Evolutionary conservation across 345 rosid genomes (phyloP).

Genomic region (Citrus hindsii): DNA sequence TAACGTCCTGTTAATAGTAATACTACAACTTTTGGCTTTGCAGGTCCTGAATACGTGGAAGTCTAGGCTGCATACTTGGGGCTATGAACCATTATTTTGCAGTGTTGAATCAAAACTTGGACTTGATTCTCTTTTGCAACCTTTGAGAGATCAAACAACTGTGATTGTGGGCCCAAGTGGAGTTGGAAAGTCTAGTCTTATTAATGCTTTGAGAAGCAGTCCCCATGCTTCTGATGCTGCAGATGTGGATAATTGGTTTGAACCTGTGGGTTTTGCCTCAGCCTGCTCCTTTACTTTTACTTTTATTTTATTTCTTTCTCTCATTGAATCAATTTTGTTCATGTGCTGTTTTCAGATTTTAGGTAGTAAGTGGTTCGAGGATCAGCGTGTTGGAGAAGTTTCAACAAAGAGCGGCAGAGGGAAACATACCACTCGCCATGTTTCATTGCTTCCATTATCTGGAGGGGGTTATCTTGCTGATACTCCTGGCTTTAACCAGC

Average conservation of each 20-base stretch:
- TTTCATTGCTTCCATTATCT: constrained; percentile 69
- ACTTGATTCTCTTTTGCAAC: constrained; percentile 56
- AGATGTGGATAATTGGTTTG: constrained; percentile 61
- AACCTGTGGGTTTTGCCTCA: constrained; percentile 51
- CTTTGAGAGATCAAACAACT: constrained; percentile 70
- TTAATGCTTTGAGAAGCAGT: constrained; percentile 66
- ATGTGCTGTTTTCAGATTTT: constrained; percentile 37
- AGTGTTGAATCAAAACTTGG: constrained; percentile 69
- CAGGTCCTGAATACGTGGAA: constrained; percentile 69
- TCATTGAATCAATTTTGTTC: not conserved
- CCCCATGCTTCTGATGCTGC: constrained; percentile 24
- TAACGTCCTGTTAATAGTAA: not conserved
- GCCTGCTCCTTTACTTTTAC: not conserved
- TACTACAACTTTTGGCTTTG: constrained; percentile 10
- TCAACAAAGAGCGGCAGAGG: constrained; percentile 83
- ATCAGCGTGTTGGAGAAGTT: constrained; percentile 83
- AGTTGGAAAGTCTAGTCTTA: constrained; percentile 93
- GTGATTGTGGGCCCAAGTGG: constrained; percentile 99
- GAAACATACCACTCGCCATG: constrained; percentile 88
- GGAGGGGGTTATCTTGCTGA: constrained; percentile 89
- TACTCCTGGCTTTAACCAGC: constrained; percentile 96
- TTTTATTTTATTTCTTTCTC: not conserved
- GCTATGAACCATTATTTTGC: constrained; percentile 76
- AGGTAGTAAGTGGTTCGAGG: constrained; percentile 76
- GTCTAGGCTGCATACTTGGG: constrained; percentile 65